Evolutionary conservation across 306 rosid genomes (phyloP), one percentile per base, ranked within the genome.

Genomic region (Styphnolobium japonicum): DNA sequence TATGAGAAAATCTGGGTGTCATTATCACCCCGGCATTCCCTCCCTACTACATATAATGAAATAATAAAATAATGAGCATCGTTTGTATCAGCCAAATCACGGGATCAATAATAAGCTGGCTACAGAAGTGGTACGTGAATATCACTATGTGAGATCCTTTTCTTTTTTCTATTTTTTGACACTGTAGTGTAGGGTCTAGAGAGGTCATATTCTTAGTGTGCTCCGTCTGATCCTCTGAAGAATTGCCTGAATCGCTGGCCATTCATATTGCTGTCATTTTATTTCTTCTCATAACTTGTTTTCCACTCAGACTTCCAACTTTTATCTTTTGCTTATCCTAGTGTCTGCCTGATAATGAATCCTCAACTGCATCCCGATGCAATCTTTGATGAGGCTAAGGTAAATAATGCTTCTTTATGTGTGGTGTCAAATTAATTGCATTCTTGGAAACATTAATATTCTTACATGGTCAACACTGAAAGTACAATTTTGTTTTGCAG

Each of bases 1-100:
- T 23, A 36, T 1, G 14, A 23, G 19, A 67, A n/a, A 49, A 11
- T 51, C 14, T 48, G 40, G 52, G 75, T 51, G 91, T 83, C 87
- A 33, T 37, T 80, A 40, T 87, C 88, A 84, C 60, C 40, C 52
- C 64, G 49, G 79, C 86, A 73, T 85, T 84, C 63, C 84, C 74
- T 69, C 81, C 22, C 67, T 62, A 34, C 56, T 27, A 79, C 61
- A 23, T 42, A 15, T 7, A 25, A 52, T 65, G 8, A 49, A 23
- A 19, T 48, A 37, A 73, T 77, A 63, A 64, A 40, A 37, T 22
- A n/a, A n/a, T n/a, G n/a, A n/a, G n/a, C n/a, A n/a, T n/a, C n/a
- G n/a, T n/a, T n/a, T n/a, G n/a, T n/a, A 46, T 62, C 7, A 12
- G 64, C 70, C 80, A 65, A 56, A 43, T 62, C 78, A 85, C 67